Base-by-base conservation (phyloP, 176 grass and related monocot species). In the Guadua angustifolia region DNA sequence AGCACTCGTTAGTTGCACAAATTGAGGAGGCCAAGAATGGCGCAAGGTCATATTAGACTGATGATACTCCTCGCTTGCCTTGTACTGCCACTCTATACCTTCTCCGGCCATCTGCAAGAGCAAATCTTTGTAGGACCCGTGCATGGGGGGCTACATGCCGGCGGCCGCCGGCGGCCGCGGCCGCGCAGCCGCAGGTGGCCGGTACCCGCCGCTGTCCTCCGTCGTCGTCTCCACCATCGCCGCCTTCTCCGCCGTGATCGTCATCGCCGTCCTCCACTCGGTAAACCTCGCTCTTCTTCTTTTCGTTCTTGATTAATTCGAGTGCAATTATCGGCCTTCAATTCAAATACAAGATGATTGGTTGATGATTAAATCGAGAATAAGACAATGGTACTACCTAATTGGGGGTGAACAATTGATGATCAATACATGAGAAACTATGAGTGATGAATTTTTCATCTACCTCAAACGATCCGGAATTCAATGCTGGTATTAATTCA, bases 221-320 rank as follows among this genome's bases (percentile, higher is more conserved):
- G 59, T 89, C 58, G 52, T 89, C 19, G 52, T 89, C 39, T 75
- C 62, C 87, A 84, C 87, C 82, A 89, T 89, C 82, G 87, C 87
- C 70, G 87, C 29, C 29, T 29, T 29, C 1, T 29, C 29, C 29
- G 29, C 29, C 29, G 29, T 29, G 29, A 29, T 29, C 29, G 29
- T 29, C 82, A 89, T 89, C 82, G 87, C 87, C 70, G 87, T 89
- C 82, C 2, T 88, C 81, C 86, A 72, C 66, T 84, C 81, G 81
- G 86, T 88, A 22, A 25, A 38, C 11, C 16, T 0, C 26, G 4
- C 26, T 4, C 7, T 52, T 32, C 14, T 1, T 40, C 19, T 75
- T 53, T 75, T n/a, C 18, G 38, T 39, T 57, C 9, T 39, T 9
- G 51, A 5, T 29, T 29, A 29, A 15, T 15, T n/a, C 21, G 1